Evolutionary conservation across 2,329 filamentous ascomycete species (phyloP), one percentile per base, ranked within the genome.

Genomic region (Coniochaeta sp.): DNA sequence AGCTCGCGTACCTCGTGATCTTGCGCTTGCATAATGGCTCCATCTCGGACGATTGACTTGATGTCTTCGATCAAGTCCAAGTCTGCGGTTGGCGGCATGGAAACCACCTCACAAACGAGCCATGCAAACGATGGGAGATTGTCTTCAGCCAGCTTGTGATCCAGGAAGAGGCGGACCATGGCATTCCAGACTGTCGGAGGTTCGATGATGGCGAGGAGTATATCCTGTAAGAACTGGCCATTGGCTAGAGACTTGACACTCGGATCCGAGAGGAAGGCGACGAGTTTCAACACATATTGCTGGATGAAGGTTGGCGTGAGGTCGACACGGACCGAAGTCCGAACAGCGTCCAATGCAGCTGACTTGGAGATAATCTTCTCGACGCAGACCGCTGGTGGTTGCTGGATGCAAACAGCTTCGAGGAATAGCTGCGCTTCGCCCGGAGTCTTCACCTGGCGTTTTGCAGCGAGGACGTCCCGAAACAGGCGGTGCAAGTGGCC

Each of bases 141-240:
- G 0, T 55, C 56, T 1, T 68, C 58, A 1, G 63, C 56, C 7
- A 80, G 62, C 1, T 56, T 52, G 7, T 61, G 56, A 2, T 30
- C 52, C 4, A 58, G 49, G 40, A 67, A 67, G 1, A 62, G 55
- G 0, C 64, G 53, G 16, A 77, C 35, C 2, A 82, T 58, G 0
- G 71, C 68, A 14, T 71, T 68, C 82, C 82, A 85, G 12, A 83
- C 68, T 0, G 75, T 76, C 0, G 74, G 72, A 0, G 82, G 81
- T 1, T 78, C 65, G 1, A 77, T 62, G 3, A 84, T 65, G 1
- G 66, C 63, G 0, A 68, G 54, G 1, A 83, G 59, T 3, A 83
- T 47, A 13, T 71, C 65, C 28, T 67, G 64, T 2, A 83, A 64
- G 33, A 80, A 70, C 12, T 73, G 66, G 0, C 81, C 81, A 49